These are phyloP conservation scores for Fusarium caatingaense DNA, from an alignment of 2,329 filamentous ascomycete genomes.

Conservation along the genomic window DNA sequence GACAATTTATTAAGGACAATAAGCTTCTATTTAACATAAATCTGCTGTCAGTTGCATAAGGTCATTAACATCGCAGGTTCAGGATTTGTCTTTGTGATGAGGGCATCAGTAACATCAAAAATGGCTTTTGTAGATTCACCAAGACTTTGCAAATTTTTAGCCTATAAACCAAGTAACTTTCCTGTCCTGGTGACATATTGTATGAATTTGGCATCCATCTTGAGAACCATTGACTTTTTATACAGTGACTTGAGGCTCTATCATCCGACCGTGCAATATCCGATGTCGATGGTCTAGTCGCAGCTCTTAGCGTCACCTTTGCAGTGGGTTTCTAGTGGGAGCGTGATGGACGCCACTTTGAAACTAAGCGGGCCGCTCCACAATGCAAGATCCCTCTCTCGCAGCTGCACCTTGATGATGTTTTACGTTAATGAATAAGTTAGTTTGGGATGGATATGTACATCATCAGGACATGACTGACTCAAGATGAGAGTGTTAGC, in stretches of 20 bases:
- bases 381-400: conserved; percentile 31
- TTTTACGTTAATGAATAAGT: conserved; percentile 1
- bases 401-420: conserved; percentile 27
- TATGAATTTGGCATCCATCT: not conserved
- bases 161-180: not conserved
- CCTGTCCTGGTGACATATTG: not conserved
- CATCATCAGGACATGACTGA: not conserved
- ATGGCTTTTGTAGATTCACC: not conserved
- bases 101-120: not conserved
- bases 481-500: not conserved
- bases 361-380: conserved; percentile 36
- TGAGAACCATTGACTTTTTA: not conserved
- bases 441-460: not conserved
- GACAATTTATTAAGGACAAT: not conserved
- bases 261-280: conserved; percentile 18
- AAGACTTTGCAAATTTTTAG: not conserved
- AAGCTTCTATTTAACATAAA: not conserved
- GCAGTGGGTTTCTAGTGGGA: conserved; percentile 15
- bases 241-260: conserved; percentile 11
- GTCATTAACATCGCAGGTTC: not conserved
- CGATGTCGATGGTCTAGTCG: conserved; percentile 2
- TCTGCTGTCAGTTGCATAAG: not conserved
- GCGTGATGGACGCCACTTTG: conserved; percentile 28
- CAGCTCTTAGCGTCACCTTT: conserved; percentile 22
- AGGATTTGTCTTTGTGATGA: not conserved